These are phyloP conservation scores for Silene uniflora DNA, from an alignment of 148 eudicot genomes.

Conservation along the genomic window DNA sequence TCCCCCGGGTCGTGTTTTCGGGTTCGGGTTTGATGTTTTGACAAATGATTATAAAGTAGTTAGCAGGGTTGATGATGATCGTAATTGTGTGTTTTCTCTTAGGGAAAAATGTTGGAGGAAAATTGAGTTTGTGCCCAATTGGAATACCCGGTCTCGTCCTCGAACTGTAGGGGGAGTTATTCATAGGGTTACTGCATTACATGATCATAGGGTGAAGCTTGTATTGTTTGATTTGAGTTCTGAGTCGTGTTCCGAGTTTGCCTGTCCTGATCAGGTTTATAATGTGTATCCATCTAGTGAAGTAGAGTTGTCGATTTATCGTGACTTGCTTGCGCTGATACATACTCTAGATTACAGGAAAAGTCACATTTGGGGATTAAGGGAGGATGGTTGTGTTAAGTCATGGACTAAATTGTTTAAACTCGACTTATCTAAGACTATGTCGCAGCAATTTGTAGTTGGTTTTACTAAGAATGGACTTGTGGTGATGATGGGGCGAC, in stretches of 20 bases:
- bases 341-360: neutral
- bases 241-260: constrained; percentile 2
- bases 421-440: neutral
- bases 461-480: constrained; percentile 16
- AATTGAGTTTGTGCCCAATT: neutral
- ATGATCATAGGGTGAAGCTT: neutral
- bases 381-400: neutral
- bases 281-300: too few relatives aligned
- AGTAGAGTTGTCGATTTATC: neutral
- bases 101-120: neutral
- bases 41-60: constrained; percentile 17
- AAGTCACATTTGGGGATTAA: constrained; percentile 14
- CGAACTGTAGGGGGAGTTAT: constrained; percentile 4
- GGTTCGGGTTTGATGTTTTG: constrained; percentile 17
- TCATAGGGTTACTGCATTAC: constrained; percentile 1
- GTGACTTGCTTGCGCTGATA: constrained; percentile 9
- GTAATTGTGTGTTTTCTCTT: neutral
- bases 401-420: constrained; percentile 10
- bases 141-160: neutral
- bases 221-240: constrained; percentile 8
- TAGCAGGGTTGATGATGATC: neutral
- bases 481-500: constrained; percentile 3
- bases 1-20: neutral
- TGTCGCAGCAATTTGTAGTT: neutral
- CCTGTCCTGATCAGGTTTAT: neutral